Conservation (phyloP, 495 filamentous ascomycete species). For the Trichoderma orchidacearum region DNA sequence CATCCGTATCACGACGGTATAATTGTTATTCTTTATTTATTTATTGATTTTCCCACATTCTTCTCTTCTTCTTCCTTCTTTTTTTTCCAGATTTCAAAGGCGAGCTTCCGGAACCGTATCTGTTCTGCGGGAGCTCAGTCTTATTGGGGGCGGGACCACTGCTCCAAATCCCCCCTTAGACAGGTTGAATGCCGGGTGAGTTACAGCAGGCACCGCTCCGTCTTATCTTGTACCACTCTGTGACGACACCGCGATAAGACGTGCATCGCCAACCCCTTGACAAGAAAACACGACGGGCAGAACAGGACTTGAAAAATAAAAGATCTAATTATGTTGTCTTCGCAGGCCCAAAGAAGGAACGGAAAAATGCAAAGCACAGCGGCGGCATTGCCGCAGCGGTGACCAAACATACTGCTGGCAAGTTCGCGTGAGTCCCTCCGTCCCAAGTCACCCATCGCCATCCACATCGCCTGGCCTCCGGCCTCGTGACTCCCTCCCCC, state of each 20-base stretch:
- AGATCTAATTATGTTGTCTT: background rate
- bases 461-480: background rate
- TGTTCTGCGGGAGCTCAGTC: background rate
- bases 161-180: background rate
- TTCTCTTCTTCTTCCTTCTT: background rate
- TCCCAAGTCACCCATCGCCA: background rate
- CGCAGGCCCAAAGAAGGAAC: slow-evolving; percentile 33
- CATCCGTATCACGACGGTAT: no score
- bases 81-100: background rate
- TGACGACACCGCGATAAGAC: background rate
- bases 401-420: slow-evolving; percentile 32
- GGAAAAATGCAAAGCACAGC: slow-evolving; percentile 37
- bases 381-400: slow-evolving; percentile 37
- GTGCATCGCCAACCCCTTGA: background rate
- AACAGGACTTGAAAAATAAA: no score
- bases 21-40: background rate
- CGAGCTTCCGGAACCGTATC: background rate
- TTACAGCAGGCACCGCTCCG: background rate
- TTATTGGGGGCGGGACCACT: background rate
- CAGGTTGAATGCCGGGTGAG: slow-evolving; percentile 1
- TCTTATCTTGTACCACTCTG: background rate
- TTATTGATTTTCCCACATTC: background rate
- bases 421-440: slow-evolving; percentile 28
- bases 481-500: background rate
- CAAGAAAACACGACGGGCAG: no score